Conservation (phyloP, 2,329 filamentous ascomycete genomes). For the Biscogniauxia sp. region DNA sequence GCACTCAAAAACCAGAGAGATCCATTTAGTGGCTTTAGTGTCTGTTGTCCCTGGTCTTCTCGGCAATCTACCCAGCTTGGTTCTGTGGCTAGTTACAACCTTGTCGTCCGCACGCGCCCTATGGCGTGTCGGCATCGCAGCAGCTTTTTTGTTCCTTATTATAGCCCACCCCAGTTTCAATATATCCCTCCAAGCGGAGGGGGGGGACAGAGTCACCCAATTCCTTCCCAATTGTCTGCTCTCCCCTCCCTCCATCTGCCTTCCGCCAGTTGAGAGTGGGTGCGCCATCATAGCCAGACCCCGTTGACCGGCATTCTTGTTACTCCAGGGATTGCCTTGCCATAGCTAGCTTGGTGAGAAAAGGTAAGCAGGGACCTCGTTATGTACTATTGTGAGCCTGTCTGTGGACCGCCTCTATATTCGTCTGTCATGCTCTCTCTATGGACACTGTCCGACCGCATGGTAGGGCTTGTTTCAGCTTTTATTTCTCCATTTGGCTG, state of each 20-base stretch:
- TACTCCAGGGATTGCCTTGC: slow-evolving; percentile 24
- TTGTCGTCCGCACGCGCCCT: slow-evolving; percentile 31
- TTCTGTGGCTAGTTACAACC: slow-evolving; percentile 33
- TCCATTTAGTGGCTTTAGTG: slow-evolving; percentile 25
- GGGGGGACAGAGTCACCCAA: slow-evolving; percentile 27
- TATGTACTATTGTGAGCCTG: slow-evolving; percentile 26
- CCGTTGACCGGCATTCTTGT: slow-evolving; percentile 28
- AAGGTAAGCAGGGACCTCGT: slow-evolving; percentile 29
- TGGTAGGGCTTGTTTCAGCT: slow-evolving; percentile 45
- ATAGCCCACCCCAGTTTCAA: slow-evolving; percentile 33
- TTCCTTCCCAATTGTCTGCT: slow-evolving; percentile 30
- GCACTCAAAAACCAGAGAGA: slow-evolving; percentile 3
- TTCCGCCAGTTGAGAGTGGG: slow-evolving; percentile 21
- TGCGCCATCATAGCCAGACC: slow-evolving; percentile 14
- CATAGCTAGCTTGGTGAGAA: slow-evolving; percentile 27
- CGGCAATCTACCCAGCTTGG: slow-evolving; percentile 34
- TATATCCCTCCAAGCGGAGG: slow-evolving; percentile 36
- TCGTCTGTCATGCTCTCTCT: slow-evolving; percentile 38
- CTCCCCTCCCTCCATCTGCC: slow-evolving; percentile 19
- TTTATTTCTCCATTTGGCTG: slow-evolving; percentile 37
- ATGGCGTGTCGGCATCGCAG: slow-evolving; percentile 34
- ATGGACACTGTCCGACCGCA: slow-evolving; percentile 38
- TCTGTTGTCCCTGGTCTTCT: slow-evolving; percentile 27
- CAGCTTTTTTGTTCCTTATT: slow-evolving; percentile 32
- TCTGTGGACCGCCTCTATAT: slow-evolving; percentile 32